These are phyloP conservation scores for Globisporangium cederbergense DNA, from an alignment of 352 stramenopile species.

Conservation along the genomic window DNA sequence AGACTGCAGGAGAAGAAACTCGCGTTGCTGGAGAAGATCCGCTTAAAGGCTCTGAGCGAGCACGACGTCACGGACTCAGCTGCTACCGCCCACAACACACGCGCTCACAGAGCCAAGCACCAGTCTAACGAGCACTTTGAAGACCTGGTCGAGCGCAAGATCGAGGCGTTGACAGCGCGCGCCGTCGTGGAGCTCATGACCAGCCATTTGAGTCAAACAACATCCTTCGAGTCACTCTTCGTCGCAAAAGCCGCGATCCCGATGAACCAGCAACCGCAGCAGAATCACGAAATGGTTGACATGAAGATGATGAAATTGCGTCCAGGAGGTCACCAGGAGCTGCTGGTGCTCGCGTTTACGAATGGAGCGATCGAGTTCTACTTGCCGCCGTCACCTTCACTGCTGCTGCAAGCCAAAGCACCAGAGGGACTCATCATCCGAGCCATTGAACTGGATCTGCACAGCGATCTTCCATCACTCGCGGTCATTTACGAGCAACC, in stretches of 20 bases:
- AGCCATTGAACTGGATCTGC: conserved; percentile 18
- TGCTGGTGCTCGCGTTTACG: conserved; percentile 32
- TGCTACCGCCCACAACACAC: not conserved
- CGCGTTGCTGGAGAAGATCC: conserved; percentile 27
- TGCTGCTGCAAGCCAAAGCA: conserved; percentile 22
- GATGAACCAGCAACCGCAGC: not conserved
- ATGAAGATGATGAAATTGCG: conserved; percentile 45
- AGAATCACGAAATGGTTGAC: conserved; percentile 22
- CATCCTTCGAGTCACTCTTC: conserved; percentile 42
- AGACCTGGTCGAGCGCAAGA: conserved; percentile 15
- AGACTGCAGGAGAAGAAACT: conserved; percentile 41
- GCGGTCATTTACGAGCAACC: conserved; percentile 18
- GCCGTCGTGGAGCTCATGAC: conserved; percentile 1
- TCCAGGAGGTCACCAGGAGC: conserved; percentile 20
- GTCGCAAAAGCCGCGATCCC: conserved; percentile 25
- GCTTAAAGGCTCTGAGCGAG: conserved; percentile 8
- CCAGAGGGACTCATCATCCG: conserved; percentile 9
- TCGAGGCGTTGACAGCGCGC: conserved; percentile 16
- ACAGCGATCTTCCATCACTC: conserved; percentile 20
- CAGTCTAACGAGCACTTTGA: not conserved
- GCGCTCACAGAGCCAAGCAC: not conserved
- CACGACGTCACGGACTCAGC: not conserved
- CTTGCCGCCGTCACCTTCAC: conserved; percentile 13
- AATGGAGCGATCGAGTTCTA: conserved; percentile 32
- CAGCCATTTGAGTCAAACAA: not conserved